A percentile compares a stretch with the other conserved stretches of the same genome.
Evolutionary conservation across 331 rosid species (phyloP).

Genomic region (Telfairia occidentalis): DNA sequence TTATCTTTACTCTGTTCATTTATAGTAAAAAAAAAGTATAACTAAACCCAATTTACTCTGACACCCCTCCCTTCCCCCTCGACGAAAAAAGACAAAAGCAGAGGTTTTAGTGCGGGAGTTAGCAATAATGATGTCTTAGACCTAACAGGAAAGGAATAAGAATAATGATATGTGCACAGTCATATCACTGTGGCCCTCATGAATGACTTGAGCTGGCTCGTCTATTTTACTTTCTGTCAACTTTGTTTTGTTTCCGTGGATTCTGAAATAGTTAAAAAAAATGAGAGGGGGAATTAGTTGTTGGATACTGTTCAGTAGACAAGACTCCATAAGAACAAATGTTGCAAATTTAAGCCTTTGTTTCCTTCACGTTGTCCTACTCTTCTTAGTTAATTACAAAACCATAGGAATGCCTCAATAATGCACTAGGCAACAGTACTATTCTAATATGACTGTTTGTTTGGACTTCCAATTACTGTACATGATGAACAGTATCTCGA

Average conservation of each 20-base stretch:
- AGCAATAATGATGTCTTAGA: constrained; percentile 16
- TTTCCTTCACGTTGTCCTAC: neutral
- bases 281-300: neutral
- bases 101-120: constrained; percentile 1
- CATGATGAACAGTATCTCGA: neutral
- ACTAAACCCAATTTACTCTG: neutral
- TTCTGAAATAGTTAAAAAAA: neutral
- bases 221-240: constrained; percentile 2
- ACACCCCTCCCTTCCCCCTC: neutral
- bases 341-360: neutral
- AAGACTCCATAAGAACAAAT: neutral
- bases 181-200: neutral
- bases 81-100: neutral
- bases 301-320: neutral
- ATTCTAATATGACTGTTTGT: neutral
- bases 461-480: neutral
- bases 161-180: constrained; percentile 10
- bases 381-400: neutral
- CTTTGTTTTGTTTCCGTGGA: neutral
- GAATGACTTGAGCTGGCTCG: neutral
- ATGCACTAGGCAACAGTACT: neutral
- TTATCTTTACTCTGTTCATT: neutral
- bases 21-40: too few species aligned
- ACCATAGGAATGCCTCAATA: neutral
- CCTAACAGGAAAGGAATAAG: neutral